These are phyloP conservation scores for Sporothrix curviconia DNA, from an alignment of 2,329 filamentous ascomycete genomes.

Conservation along the genomic window DNA sequence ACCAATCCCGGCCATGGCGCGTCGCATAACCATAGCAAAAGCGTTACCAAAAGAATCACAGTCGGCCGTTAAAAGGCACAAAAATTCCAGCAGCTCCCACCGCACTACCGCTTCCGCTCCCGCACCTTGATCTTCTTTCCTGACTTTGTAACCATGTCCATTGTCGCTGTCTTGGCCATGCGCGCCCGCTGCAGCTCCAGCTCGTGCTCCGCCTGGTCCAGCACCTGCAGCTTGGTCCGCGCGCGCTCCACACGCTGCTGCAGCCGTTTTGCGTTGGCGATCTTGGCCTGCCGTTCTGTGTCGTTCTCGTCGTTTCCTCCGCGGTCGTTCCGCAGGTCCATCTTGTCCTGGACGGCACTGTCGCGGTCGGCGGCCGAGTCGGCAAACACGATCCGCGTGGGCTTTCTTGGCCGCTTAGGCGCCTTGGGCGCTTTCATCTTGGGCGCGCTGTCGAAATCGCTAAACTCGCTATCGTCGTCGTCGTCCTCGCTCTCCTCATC, in stretches of 20 bases:
- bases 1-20: too few relatives aligned
- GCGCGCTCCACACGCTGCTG: constrained; percentile 43
- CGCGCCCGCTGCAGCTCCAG: constrained; percentile 54
- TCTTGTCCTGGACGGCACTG: constrained; percentile 27
- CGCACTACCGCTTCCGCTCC: constrained; percentile 51
- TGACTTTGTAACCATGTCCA: constrained; percentile 51
- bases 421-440: constrained; percentile 18
- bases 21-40: too few relatives aligned
- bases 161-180: constrained; percentile 60
- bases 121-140: constrained; percentile 58
- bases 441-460: constrained; percentile 4
- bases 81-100: too few relatives aligned
- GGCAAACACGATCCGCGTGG: constrained; percentile 48
- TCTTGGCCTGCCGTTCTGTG: constrained; percentile 24
- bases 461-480: constrained; percentile 25
- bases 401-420: not conserved
- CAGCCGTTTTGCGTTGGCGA: constrained; percentile 40
- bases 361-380: constrained; percentile 35
- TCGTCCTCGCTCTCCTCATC: constrained; percentile 24
- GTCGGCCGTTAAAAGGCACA: too few relatives aligned
- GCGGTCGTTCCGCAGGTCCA: constrained; percentile 22
- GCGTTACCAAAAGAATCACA: too few relatives aligned
- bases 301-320: constrained; percentile 29
- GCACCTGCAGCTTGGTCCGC: constrained; percentile 46
- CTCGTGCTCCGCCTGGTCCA: constrained; percentile 50